These are phyloP conservation scores for Climacium dendroides DNA, from an alignment of 225 moss, liverwort and hornwort species.

Conservation along the genomic window DNA sequence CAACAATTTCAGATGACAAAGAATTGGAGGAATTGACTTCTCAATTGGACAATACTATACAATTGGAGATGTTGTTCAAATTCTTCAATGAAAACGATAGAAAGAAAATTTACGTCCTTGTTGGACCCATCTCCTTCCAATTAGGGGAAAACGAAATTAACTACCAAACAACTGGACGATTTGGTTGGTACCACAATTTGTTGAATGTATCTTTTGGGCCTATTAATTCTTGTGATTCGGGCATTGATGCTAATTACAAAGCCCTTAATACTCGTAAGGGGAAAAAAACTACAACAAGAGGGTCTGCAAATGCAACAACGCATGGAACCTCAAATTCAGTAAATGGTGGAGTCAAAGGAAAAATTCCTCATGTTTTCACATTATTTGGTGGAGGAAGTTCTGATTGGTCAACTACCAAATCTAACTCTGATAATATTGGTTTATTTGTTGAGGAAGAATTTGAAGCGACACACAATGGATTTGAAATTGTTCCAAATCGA, in stretches of 20 bases:
- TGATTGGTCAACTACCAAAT: too few relatives aligned
- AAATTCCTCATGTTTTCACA: neutral
- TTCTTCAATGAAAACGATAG: neutral
- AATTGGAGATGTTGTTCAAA: neutral
- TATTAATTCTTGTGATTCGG: accelerated
- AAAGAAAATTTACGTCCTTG: neutral
- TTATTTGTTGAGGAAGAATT: accelerated
- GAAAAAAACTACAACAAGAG: neutral
- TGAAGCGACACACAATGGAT: neutral
- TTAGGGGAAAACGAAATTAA: neutral
- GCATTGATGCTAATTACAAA: neutral
- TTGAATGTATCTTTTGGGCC: neutral
- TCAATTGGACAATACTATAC: neutral
- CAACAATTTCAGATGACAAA: neutral
- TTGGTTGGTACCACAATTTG: neutral
- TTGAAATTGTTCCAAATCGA: neutral
- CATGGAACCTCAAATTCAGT: neutral
- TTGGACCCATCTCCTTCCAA: neutral
- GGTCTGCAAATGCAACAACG: neutral
- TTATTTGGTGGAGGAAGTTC: accelerated
- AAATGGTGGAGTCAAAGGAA: neutral
- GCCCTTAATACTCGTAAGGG: neutral
- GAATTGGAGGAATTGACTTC: neutral
- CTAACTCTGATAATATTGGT: neutral
- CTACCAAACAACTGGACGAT: accelerated